A percentile compares a stretch with the other conserved stretches of the same genome.
These are phyloP conservation scores for Fusarium paranaense DNA, from an alignment of 2,329 filamentous ascomycete genomes.

Conservation along the genomic window DNA sequence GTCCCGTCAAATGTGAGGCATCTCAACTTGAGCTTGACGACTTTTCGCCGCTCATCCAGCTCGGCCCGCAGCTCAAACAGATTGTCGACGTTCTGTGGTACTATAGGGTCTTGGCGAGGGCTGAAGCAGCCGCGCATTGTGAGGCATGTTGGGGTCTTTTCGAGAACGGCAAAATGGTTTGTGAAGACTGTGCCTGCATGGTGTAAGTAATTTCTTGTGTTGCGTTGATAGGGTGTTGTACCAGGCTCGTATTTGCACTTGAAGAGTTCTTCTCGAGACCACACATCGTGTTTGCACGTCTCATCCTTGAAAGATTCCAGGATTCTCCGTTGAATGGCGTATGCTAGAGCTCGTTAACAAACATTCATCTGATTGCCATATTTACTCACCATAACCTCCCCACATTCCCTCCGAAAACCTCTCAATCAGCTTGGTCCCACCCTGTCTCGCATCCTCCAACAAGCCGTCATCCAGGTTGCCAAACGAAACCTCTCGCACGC, in stretches of 20 bases:
- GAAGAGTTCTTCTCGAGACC: slow-evolving; percentile 30
- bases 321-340: slow-evolving; percentile 24
- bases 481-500: slow-evolving; percentile 29
- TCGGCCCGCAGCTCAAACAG: slow-evolving; percentile 24
- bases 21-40: slow-evolving; percentile 8
- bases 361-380: rapidly evolving
- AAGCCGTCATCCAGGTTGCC: slow-evolving; percentile 1
- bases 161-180: slow-evolving; percentile 28
- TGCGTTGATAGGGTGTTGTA: background rate
- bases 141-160: slow-evolving; percentile 25
- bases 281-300: slow-evolving; percentile 18
- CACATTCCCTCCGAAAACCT: slow-evolving; percentile 30
- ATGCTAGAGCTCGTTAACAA: background rate
- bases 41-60: background rate
- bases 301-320: slow-evolving; percentile 24
- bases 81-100: slow-evolving; percentile 13
- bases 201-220: background rate
- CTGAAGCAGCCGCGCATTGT: slow-evolving; percentile 29
- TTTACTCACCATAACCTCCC: slow-evolving; percentile 34
- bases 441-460: slow-evolving; percentile 23
- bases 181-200: slow-evolving; percentile 32
- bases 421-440: slow-evolving; percentile 33
- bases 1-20: slow-evolving; percentile 30
- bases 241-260: slow-evolving; percentile 34
- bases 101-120: slow-evolving; percentile 9